Percentiles rank a stretch among this genome's conserved stretches.
Conservation (phyloP, 352 stramenopile genomes). For the Pythium scleroteichum region DNA sequence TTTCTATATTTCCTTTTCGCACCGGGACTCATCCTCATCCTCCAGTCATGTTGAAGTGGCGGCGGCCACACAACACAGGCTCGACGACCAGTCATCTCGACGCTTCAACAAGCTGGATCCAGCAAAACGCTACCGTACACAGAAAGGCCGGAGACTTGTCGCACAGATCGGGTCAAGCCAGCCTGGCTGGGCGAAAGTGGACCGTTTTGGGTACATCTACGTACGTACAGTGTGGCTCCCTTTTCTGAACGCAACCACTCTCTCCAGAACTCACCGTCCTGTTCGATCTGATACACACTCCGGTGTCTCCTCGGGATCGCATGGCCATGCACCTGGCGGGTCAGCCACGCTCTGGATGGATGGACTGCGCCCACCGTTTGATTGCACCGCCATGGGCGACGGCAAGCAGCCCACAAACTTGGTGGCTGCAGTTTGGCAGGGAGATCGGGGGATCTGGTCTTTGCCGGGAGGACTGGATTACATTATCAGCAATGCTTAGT, state of each 20-base stretch:
- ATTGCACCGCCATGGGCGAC: no score
- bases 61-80: conserved; percentile 5
- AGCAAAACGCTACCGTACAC: not conserved
- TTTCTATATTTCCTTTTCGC: not conserved
- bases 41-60: conserved; percentile 17
- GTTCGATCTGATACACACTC: not conserved
- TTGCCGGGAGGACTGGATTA: no score
- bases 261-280: not conserved
- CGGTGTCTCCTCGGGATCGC: no score
- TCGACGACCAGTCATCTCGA: conserved; percentile 12
- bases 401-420: no score
- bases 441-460: no score
- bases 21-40: conserved; percentile 6
- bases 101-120: conserved; percentile 7
- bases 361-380: no score
- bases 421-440: no score
- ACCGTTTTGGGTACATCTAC: not conserved
- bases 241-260: not conserved
- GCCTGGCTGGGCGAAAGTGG: not conserved
- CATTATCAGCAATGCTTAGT: no score
- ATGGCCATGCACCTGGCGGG: no score
- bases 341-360: no score
- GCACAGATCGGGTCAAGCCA: not conserved
- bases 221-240: not conserved
- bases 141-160: conserved; percentile 3